Conservation (phyloP, 805 yeast genomes). For the Kluyveromyces nonfermentans region DNA sequence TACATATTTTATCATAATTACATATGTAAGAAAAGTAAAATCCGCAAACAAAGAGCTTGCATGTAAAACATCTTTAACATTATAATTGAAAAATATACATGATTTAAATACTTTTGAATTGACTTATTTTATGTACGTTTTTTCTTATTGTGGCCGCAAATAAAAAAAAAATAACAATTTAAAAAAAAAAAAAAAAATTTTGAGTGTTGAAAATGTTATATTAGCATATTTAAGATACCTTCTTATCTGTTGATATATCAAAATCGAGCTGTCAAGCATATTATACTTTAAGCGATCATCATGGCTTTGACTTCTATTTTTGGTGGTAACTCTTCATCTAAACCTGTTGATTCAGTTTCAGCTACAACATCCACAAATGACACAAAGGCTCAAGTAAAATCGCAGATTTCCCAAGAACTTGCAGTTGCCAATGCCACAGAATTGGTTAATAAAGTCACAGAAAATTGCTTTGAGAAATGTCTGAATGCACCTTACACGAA, state of each 20-base stretch:
- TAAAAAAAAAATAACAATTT: too few relatives aligned
- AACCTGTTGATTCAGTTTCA: slow-evolving; percentile 14
- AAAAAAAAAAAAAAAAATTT: too few relatives aligned
- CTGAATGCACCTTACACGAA: slow-evolving; percentile 49
- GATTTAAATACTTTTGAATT: too few relatives aligned
- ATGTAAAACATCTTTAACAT: too few relatives aligned
- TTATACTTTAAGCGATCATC: not conserved
- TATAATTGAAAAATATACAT: too few relatives aligned
- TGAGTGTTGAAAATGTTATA: not conserved
- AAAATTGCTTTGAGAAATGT: slow-evolving; percentile 80
- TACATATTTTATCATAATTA: too few relatives aligned
- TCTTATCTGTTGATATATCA: not conserved
- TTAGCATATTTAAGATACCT: not conserved
- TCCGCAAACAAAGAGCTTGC: too few relatives aligned
- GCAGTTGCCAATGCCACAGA: slow-evolving; percentile 91
- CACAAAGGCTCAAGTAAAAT: slow-evolving; percentile 54
- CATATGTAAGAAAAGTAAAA: too few relatives aligned
- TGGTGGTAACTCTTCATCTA: slow-evolving; percentile 23
- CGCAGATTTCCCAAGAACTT: slow-evolving; percentile 68
- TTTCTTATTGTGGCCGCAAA: too few relatives aligned
- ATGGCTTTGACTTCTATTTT: slow-evolving; percentile 27
- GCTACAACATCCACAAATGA: slow-evolving; percentile 28
- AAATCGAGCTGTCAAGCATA: too few relatives aligned
- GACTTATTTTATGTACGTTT: too few relatives aligned
- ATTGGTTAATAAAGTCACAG: slow-evolving; percentile 74